Base-by-base conservation (phyloP, 495 filamentous ascomycete genomes). In the Trypethelium eluteriae region DNA sequence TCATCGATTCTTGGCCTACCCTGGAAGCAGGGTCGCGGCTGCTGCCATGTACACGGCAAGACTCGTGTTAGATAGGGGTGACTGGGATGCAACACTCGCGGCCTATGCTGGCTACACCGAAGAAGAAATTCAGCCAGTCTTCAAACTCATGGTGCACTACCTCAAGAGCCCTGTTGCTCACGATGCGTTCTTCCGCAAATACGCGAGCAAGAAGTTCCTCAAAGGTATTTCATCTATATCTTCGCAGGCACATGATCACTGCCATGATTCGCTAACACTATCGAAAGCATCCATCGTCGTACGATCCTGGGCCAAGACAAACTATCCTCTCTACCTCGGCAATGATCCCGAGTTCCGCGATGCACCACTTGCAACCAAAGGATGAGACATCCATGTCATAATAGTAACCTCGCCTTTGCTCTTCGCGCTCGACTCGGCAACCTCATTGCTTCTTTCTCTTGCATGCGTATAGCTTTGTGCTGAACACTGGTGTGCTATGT, bases 121-220 rank as follows among this genome's bases (percentile, higher is more conserved):
- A 76, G 86, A 90, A 38, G 90, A 98, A 74, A 92, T 98, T 68
- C 84, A 91, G 72, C 93, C 95, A 5, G 92, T 97, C 62, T 91
- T 96, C 77, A 83, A 86, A 70, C 80, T 97, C 62, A 97, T 98
- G 93, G 84, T 98, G 65, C 92, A 98, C 74, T 98, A 98, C 73
- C 86, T 98, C 41, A 88, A 86, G 66, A 84, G 87, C 9, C 94
- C 95, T 39, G 91, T 96, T 56, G 83, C 83, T 47, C 94, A 98
- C 71, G 92, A 97, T 76, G 94, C 95, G 18, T 98, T 98, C 84
- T 98, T 96, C 83, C 94, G 93, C 83, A 98, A 98, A 76, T 98
- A 98, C 74, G 94, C 95, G 16, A 94, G 91, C 84, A 98, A 97
- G 81, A 96, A 93, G 78, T 98, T 96, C 78, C 77, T 97, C 73